phyloP scores from a whole-genome alignment of 768 basidiomycete species.

The Strobilomyces dryophilus region DNA sequence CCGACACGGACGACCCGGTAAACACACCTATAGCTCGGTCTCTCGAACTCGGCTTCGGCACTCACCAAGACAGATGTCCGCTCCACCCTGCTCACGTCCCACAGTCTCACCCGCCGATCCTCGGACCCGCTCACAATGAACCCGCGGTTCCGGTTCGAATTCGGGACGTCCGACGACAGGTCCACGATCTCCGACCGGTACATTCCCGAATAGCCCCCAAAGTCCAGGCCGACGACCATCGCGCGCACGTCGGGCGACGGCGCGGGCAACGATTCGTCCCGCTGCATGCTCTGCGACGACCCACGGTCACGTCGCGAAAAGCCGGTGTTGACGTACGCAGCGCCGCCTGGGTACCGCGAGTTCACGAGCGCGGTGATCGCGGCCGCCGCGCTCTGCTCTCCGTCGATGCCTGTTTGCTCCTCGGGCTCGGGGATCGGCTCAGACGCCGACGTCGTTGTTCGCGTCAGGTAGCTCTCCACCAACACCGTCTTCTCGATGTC shows the following conservation, averaged over 20 bases:
- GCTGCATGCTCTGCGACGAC: constrained; percentile 32
- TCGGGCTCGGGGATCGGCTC: constrained; percentile 53
- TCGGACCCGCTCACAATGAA: constrained; percentile 89
- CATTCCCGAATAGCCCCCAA: constrained; percentile 61
- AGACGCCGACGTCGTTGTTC: constrained; percentile 40
- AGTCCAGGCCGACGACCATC: constrained; percentile 68
- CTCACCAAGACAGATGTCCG: constrained; percentile 79
- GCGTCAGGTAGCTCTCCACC: constrained; percentile 75
- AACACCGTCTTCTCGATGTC: constrained; percentile 79
- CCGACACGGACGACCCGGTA: background rate
- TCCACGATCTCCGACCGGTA: constrained; percentile 51
- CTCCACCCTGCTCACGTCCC: constrained; percentile 76
- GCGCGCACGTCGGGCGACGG: constrained; percentile 68
- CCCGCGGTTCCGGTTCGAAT: constrained; percentile 48
- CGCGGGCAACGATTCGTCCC: constrained; percentile 35
- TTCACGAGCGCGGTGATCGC: constrained; percentile 83
- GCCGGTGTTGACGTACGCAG: constrained; percentile 20
- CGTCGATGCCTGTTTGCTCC: constrained; percentile 48
- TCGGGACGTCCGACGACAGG: constrained; percentile 35
- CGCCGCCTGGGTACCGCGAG: constrained; percentile 46
- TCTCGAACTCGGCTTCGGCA: constrained; percentile 68
- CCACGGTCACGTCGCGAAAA: constrained; percentile 26
- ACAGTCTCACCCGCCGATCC: constrained; percentile 81
- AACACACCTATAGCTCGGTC: constrained; percentile 69
- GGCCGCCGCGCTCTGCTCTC: constrained; percentile 59